A percentile compares a stretch with the other conserved stretches of the same genome.
These are phyloP conservation scores for Pezicula radicicola DNA, from an alignment of 2,329 filamentous ascomycete genomes.

Conservation along the genomic window DNA sequence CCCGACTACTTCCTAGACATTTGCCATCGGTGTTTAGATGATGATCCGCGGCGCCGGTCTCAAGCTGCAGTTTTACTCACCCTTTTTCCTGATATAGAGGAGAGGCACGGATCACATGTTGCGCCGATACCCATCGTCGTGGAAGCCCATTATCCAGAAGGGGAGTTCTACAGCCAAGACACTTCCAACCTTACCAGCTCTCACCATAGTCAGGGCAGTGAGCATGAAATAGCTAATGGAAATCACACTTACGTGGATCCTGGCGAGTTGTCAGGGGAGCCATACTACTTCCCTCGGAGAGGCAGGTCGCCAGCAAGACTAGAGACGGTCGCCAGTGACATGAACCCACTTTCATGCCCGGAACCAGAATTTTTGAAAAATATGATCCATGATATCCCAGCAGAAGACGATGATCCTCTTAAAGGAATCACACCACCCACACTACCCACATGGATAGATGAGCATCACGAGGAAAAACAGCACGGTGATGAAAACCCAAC, in stretches of 20 bases:
- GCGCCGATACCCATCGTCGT: slow-evolving; percentile 23
- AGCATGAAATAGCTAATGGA: slow-evolving; percentile 6
- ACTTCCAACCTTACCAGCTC: slow-evolving; percentile 9
- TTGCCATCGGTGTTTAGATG: slow-evolving; percentile 69
- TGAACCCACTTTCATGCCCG: neutral
- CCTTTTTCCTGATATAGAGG: slow-evolving; percentile 56
- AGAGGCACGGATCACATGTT: slow-evolving; percentile 11
- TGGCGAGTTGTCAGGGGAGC: slow-evolving; percentile 19
- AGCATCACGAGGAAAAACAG: neutral
- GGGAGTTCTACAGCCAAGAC: slow-evolving; percentile 4
- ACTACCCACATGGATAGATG: neutral
- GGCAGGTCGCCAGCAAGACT: slow-evolving; percentile 26
- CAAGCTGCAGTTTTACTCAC: slow-evolving; percentile 70
- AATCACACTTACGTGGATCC: slow-evolving; percentile 23
- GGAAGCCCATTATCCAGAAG: slow-evolving; percentile 19
- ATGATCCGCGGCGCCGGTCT: slow-evolving; percentile 67
- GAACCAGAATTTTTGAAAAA: slow-evolving; percentile 7
- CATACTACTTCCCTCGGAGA: slow-evolving; percentile 21
- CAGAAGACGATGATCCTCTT: neutral
- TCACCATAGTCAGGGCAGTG: slow-evolving; percentile 9
- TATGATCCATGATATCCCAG: neutral
- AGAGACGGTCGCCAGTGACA: slow-evolving; percentile 1
- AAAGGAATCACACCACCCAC: neutral
- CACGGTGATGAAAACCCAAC: slow-evolving; percentile 13
- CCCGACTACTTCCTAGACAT: slow-evolving; percentile 81